phyloP scores from a whole-genome alignment of 192 early-diverging fungal species.

The Funneliformis mosseae region DNA sequence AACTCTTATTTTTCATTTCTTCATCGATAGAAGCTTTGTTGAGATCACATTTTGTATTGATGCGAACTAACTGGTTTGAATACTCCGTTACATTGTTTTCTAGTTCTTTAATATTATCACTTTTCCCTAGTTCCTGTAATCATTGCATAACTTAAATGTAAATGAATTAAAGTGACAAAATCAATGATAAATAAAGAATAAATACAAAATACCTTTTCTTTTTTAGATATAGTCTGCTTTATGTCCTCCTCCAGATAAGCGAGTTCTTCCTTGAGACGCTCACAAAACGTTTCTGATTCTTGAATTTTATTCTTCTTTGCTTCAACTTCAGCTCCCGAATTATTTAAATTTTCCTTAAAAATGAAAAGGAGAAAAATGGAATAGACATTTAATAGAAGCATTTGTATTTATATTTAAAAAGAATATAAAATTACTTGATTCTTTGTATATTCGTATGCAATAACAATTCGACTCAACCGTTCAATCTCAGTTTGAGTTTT shows the following conservation, averaged over 20 bases:
- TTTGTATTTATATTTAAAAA: background rate
- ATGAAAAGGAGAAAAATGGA: background rate
- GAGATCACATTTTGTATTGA: constrained; percentile 85
- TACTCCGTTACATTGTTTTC: constrained; percentile 75
- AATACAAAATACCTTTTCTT: constrained; percentile 39
- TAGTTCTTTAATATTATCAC: constrained; percentile 67
- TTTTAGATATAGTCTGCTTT: constrained; percentile 47
- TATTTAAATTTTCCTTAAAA: constrained; percentile 42
- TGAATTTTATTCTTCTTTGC: constrained; percentile 39
- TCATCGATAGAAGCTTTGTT: constrained; percentile 76
- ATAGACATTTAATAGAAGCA: background rate
- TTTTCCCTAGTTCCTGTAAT: constrained; percentile 57
- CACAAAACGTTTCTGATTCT: constrained; percentile 42
- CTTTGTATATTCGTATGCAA: constrained; percentile 82
- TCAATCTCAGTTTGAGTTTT: constrained; percentile 91
- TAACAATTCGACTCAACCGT: constrained; percentile 72
- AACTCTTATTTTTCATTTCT: constrained; percentile 58
- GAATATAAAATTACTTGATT: constrained; percentile 57
- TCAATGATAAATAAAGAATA: background rate
- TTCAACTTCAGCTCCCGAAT: constrained; percentile 42
- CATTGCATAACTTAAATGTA: background rate
- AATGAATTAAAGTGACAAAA: background rate
- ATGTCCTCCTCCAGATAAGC: constrained; percentile 64
- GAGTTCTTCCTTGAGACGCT: constrained; percentile 65
- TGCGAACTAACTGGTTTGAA: constrained; percentile 77